Conservation (phyloP, 148 eudicot species). For the Amaranthus hypochondriacus region DNA sequence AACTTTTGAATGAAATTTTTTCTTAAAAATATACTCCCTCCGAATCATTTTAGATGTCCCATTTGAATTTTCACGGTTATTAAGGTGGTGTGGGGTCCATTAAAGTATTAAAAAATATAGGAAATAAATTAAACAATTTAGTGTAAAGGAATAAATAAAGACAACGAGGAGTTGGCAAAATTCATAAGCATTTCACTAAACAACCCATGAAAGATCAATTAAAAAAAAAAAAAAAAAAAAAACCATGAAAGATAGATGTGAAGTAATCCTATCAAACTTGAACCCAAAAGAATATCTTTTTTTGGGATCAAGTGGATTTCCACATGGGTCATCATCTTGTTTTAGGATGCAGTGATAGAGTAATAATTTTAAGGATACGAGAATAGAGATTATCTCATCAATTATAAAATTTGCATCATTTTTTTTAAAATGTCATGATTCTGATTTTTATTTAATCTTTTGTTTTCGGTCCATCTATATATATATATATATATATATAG, state of each 20-base stretch:
- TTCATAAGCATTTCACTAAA: slow-evolving; percentile 6
- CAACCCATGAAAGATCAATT: background rate
- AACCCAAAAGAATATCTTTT: background rate
- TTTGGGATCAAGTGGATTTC: slow-evolving; percentile 9
- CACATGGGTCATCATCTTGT: slow-evolving; percentile 10
- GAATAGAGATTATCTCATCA: too few species aligned
- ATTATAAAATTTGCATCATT: too few species aligned
- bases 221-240: background rate
- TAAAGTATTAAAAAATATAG: background rate
- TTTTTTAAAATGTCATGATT: too few species aligned
- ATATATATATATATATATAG: too few species aligned
- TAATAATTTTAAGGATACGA: too few species aligned
- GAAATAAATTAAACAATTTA: background rate
- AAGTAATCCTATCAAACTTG: background rate
- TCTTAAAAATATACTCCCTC: background rate
- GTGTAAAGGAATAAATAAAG: slow-evolving; percentile 5
- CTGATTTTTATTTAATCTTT: too few species aligned
- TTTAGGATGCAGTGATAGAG: background rate
- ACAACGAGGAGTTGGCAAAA: background rate
- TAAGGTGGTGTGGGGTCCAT: background rate
- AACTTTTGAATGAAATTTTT: background rate
- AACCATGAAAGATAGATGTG: slow-evolving; percentile 3
- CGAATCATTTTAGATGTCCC: too few species aligned
- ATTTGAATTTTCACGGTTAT: background rate
- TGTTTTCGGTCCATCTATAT: too few species aligned